A percentile compares a stretch with the other conserved stretches of the same genome.
Evolutionary conservation across 352 stramenopile genomes (phyloP).

Genomic region (Phytophthora macrochlamydospora): DNA sequence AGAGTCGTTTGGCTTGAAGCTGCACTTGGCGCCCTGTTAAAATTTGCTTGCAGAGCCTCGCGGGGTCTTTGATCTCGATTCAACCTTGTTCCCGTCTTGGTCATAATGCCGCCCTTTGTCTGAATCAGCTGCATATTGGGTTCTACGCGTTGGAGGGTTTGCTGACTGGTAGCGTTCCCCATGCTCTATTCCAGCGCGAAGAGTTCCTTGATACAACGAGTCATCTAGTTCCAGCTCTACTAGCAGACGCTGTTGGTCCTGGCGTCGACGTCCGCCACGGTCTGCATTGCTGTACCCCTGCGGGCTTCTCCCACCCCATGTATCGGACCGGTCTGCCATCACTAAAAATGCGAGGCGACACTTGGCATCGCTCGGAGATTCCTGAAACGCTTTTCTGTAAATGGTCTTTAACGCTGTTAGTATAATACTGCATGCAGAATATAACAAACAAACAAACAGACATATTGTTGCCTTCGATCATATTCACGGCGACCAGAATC

Average conservation of each 20-base stretch:
- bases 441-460: too few relatives aligned
- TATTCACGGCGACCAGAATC: background rate
- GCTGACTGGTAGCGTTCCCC: background rate
- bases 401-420: slow-evolving; percentile 13
- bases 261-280: slow-evolving; percentile 25
- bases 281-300: slow-evolving; percentile 11
- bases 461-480: background rate
- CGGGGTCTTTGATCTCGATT: slow-evolving; percentile 5
- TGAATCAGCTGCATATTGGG: background rate
- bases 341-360: slow-evolving; percentile 25
- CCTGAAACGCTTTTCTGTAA: slow-evolving; percentile 15
- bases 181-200: slow-evolving; percentile 13
- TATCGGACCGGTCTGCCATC: slow-evolving; percentile 23
- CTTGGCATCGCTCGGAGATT: slow-evolving; percentile 6
- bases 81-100: slow-evolving; percentile 15
- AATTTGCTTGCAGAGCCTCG: slow-evolving; percentile 13
- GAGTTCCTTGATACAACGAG: slow-evolving; percentile 29
- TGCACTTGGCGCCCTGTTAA: slow-evolving; percentile 18
- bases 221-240: slow-evolving; percentile 76
- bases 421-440: too few relatives aligned
- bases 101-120: slow-evolving; percentile 13
- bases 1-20: slow-evolving; percentile 31
- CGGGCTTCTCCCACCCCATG: slow-evolving; percentile 9
- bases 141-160: background rate
- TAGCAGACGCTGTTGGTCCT: slow-evolving; percentile 54